Percentiles rank a stretch among this genome's conserved stretches.
Evolutionary conservation across 805 yeast genomes (phyloP).

Genomic region (Cephaloascus fragrans): DNA sequence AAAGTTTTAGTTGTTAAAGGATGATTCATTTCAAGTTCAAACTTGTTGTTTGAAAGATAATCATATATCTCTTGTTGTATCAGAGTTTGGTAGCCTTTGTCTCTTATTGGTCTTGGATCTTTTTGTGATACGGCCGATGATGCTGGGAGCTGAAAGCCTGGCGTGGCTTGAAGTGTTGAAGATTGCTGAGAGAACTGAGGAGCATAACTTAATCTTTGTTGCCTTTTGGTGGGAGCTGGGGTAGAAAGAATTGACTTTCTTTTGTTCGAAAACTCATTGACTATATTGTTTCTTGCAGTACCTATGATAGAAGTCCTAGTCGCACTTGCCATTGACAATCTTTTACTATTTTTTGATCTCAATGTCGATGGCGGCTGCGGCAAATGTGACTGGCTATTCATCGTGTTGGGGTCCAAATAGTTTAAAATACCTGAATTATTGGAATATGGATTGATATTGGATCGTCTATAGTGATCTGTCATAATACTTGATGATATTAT

Average conservation of each 20-base stretch:
- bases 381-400: not conserved
- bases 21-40: conserved; percentile 68
- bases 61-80: conserved; percentile 62
- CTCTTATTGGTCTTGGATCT: conserved; percentile 77
- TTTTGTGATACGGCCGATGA: too few species aligned
- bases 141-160: not conserved
- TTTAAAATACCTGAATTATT: not conserved
- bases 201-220: conserved; percentile 2
- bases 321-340: not conserved
- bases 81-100: conserved; percentile 52
- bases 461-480: not conserved
- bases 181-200: conserved; percentile 3
- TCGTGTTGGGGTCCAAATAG: not conserved
- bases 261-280: conserved; percentile 9
- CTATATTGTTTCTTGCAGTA: not conserved
- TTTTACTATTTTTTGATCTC: not conserved
- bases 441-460: not conserved
- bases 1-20: conserved; percentile 57
- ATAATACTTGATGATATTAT: too few species aligned
- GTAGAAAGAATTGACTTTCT: conserved; percentile 21
- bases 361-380: not conserved
- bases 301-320: not conserved
- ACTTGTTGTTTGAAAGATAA: conserved; percentile 52
- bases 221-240: conserved; percentile 20
- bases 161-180: conserved; percentile 4